phyloP scores from a whole-genome alignment of 1,284 basidiomycete genomes.

The Lignosus rhinocerotis region DNA sequence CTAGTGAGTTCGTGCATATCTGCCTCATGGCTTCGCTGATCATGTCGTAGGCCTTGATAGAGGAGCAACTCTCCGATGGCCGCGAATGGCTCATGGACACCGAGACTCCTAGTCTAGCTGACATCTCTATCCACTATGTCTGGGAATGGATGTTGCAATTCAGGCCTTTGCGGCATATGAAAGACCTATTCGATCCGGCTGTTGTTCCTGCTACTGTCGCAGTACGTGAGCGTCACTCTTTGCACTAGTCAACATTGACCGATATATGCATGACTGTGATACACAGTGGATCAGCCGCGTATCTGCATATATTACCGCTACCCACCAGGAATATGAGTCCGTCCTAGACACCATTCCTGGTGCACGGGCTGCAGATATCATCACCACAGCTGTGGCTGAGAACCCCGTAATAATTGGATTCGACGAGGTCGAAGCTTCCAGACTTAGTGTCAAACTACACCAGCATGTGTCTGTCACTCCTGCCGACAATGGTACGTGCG shows the following conservation, averaged over 20 bases:
- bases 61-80: slow-evolving; percentile 56
- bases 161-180: slow-evolving; percentile 24
- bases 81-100: slow-evolving; percentile 62
- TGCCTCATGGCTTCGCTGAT: not conserved
- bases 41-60: slow-evolving; percentile 43
- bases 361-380: slow-evolving; percentile 44
- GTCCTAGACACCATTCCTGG: slow-evolving; percentile 40
- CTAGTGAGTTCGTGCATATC: slow-evolving; percentile 32
- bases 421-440: slow-evolving; percentile 43
- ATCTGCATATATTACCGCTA: slow-evolving; percentile 29
- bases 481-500: slow-evolving; percentile 48
- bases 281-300: slow-evolving; percentile 49
- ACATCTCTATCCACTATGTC: slow-evolving; percentile 51
- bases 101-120: slow-evolving; percentile 48
- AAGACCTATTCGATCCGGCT: slow-evolving; percentile 40
- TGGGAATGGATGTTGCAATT: slow-evolving; percentile 45
- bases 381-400: slow-evolving; percentile 37
- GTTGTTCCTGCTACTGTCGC: slow-evolving; percentile 43
- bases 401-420: slow-evolving; percentile 48
- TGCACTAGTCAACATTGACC: not conserved
- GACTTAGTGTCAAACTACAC: slow-evolving; percentile 41
- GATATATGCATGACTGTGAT: not conserved
- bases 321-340: slow-evolving; percentile 3
- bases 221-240: slow-evolving; percentile 33
- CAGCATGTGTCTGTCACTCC: slow-evolving; percentile 47